Conservation (phyloP, 176 grass and related monocot genomes). For the Hyparrhenia diplandra region DNA sequence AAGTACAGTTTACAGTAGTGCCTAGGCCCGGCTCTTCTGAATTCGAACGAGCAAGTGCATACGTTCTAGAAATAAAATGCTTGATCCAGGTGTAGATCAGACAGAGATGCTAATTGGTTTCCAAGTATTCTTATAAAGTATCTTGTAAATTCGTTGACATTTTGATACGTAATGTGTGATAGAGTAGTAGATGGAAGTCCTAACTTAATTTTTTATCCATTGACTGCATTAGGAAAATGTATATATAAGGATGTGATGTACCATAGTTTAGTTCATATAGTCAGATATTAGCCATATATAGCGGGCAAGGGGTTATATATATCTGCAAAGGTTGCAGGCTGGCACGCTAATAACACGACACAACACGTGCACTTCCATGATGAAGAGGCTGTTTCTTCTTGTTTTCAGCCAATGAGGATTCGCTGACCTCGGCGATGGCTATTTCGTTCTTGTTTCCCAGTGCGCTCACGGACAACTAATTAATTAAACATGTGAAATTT, state of each 20-base stretch:
- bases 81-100: neutral
- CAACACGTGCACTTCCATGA: neutral
- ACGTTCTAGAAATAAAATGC: neutral
- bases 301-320: neutral
- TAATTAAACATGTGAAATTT: neutral
- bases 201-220: neutral
- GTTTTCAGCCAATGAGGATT: constrained; percentile 16
- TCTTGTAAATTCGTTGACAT: constrained; percentile 15
- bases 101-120: constrained; percentile 5
- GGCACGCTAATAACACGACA: neutral
- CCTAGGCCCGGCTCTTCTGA: neutral
- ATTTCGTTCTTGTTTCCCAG: neutral
- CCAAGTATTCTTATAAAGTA: neutral
- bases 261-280: neutral
- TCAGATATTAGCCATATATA: neutral
- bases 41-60: constrained; percentile 3
- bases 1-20: neutral
- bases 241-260: neutral
- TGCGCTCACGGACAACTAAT: constrained; percentile 5
- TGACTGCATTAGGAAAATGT: neutral
- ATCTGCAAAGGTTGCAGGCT: constrained; percentile 4
- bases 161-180: neutral
- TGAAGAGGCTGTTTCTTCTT: neutral
- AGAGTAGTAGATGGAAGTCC: neutral
- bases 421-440: neutral